Evolutionary conservation across 2,329 filamentous ascomycete species (phyloP).

Genomic region (Beauveria medogensis): DNA sequence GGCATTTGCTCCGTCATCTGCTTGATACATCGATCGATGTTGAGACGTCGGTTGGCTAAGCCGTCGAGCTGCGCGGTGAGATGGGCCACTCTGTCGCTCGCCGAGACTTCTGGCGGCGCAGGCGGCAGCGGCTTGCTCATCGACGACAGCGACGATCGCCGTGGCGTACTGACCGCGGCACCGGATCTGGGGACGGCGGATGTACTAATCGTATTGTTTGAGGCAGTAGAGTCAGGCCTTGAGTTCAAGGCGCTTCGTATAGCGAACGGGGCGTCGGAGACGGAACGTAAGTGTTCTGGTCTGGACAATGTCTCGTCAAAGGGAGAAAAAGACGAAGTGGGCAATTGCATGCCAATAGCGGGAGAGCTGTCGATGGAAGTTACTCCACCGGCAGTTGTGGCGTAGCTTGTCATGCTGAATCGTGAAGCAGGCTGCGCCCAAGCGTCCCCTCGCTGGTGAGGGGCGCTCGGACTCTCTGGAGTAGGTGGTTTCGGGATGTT

Average conservation of each 20-base stretch:
- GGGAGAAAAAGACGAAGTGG: neutral
- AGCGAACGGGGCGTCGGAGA: neutral
- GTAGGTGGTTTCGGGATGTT: slow-evolving; percentile 19
- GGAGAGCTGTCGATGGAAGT: neutral
- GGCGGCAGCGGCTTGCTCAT: slow-evolving; percentile 52
- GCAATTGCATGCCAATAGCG: neutral
- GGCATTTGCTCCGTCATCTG: slow-evolving; percentile 76
- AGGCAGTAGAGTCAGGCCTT: neutral
- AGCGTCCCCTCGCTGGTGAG: slow-evolving; percentile 19
- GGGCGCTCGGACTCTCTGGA: slow-evolving; percentile 20
- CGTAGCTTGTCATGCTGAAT: slow-evolving; percentile 57
- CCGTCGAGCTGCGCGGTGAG: slow-evolving; percentile 59
- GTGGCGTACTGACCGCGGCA: neutral
- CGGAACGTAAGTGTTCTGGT: neutral
- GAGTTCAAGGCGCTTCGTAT: neutral
- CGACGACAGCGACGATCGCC: slow-evolving; percentile 24
- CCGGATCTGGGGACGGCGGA: neutral
- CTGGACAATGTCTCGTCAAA: neutral
- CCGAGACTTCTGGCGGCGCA: slow-evolving; percentile 50
- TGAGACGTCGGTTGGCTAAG: slow-evolving; percentile 58
- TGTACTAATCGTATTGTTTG: neutral
- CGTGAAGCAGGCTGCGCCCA: slow-evolving; percentile 49
- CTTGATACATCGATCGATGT: slow-evolving; percentile 63
- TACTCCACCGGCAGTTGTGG: slow-evolving; percentile 33
- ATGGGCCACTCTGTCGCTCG: slow-evolving; percentile 56